phyloP scores from a whole-genome alignment of 352 stramenopile species.

The Phytopythium vexans region DNA sequence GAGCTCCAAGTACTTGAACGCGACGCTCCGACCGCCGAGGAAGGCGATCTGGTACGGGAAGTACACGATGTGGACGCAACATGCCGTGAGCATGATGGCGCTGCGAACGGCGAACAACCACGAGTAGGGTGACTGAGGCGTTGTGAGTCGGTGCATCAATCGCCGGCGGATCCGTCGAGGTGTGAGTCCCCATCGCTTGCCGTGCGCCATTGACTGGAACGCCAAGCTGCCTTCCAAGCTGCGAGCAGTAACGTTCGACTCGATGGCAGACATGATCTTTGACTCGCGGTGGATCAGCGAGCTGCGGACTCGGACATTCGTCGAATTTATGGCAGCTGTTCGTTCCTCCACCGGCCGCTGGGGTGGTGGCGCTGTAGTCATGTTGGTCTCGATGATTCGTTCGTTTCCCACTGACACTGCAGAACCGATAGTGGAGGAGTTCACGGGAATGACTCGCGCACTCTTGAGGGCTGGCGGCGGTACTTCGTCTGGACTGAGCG shows the following conservation, averaged over 20 bases:
- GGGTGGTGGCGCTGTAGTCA: too few species aligned
- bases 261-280: too few species aligned
- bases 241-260: too few species aligned
- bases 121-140: conserved; percentile 16
- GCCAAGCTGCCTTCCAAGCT: neutral
- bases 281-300: too few species aligned
- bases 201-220: too few species aligned
- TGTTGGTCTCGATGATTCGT: too few species aligned
- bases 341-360: too few species aligned
- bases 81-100: conserved; percentile 12
- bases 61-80: conserved; percentile 22
- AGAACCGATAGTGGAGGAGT: neutral
- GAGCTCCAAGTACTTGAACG: conserved; percentile 7
- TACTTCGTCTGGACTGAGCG: neutral
- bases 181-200: neutral
- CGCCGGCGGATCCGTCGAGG: neutral
- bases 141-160: neutral
- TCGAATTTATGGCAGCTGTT: too few species aligned
- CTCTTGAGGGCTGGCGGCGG: neutral
- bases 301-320: too few species aligned
- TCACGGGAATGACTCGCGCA: conserved; percentile 3
- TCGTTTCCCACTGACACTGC: too few species aligned
- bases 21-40: conserved; percentile 1
- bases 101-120: conserved; percentile 18
- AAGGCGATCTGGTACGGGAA: conserved; percentile 40